Percentiles rank a stretch among this genome's conserved stretches.
phyloP scores from a whole-genome alignment of 2,329 filamentous ascomycete species.

The Monilinia aucupariae region DNA sequence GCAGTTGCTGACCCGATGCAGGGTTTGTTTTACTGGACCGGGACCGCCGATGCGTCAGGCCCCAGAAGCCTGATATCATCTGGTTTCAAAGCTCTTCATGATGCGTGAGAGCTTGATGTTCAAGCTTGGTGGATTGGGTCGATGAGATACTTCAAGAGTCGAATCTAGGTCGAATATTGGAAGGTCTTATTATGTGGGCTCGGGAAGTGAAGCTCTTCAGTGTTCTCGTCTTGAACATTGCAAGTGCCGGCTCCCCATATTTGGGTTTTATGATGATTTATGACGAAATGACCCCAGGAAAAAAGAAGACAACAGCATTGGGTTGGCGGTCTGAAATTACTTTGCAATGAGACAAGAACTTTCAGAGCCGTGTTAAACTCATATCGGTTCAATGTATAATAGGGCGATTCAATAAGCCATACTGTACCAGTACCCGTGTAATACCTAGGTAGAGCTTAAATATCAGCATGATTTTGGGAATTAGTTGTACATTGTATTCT shows the following conservation, averaged over 20 bases:
- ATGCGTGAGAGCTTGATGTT: neutral
- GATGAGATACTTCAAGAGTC: neutral
- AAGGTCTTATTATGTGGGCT: neutral
- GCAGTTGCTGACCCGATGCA: conserved; percentile 29
- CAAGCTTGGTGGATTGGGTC: neutral
- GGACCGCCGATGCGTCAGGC: conserved; percentile 62
- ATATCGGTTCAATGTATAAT: conserved; percentile 12
- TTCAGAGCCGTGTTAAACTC: conserved; percentile 2
- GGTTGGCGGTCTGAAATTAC: neutral
- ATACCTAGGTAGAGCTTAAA: neutral
- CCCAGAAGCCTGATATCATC: conserved; percentile 53
- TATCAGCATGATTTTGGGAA: neutral
- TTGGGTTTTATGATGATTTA: conserved; percentile 5
- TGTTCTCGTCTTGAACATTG: too few relatives aligned
- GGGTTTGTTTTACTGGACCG: conserved; percentile 79
- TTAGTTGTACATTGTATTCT: neutral
- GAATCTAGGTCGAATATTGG: neutral
- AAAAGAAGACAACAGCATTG: neutral
- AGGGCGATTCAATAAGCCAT: conserved; percentile 1
- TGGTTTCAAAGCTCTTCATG: conserved; percentile 53
- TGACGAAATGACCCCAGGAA: neutral
- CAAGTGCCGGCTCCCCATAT: too few relatives aligned
- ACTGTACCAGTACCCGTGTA: neutral
- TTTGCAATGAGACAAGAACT: conserved; percentile 1
- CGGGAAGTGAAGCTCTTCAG: neutral